These are phyloP conservation scores for Fraxinus greggii DNA, from an alignment of 305 asterid species.

Conservation along the genomic window DNA sequence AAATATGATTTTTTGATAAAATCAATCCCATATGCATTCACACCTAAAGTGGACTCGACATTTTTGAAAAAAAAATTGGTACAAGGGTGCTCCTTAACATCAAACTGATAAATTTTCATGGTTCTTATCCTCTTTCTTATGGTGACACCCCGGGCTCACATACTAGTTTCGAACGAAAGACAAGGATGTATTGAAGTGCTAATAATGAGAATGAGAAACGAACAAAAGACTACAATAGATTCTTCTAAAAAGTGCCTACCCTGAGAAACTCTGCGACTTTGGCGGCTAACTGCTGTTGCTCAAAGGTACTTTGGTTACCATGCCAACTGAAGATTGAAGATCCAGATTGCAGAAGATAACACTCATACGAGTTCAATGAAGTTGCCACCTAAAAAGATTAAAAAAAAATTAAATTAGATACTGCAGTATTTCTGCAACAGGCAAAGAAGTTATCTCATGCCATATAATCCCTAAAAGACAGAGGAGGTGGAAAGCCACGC, in stretches of 20 bases:
- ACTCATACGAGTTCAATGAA: constrained; percentile 66
- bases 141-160: background rate
- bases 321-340: constrained; percentile 75
- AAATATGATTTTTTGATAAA: background rate
- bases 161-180: constrained; percentile 3
- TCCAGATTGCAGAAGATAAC: constrained; percentile 81
- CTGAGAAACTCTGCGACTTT: constrained; percentile 75
- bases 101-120: background rate
- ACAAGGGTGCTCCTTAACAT: background rate
- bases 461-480: background rate
- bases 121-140: constrained; percentile 5
- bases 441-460: background rate
- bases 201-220: constrained; percentile 10
- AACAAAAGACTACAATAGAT: constrained; percentile 9
- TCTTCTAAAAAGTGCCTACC: constrained; percentile 37
- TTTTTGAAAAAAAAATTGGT: background rate
- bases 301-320: constrained; percentile 69
- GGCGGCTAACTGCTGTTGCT: constrained; percentile 72
- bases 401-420: constrained; percentile 11
- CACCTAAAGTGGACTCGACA: background rate
- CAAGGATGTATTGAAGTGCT: constrained; percentile 4
- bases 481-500: background rate
- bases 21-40: background rate
- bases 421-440: constrained; percentile 4
- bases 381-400: constrained; percentile 53